Conservation (phyloP, 1,284 basidiomycete genomes). For the Ceratobasidium theobromae region DNA sequence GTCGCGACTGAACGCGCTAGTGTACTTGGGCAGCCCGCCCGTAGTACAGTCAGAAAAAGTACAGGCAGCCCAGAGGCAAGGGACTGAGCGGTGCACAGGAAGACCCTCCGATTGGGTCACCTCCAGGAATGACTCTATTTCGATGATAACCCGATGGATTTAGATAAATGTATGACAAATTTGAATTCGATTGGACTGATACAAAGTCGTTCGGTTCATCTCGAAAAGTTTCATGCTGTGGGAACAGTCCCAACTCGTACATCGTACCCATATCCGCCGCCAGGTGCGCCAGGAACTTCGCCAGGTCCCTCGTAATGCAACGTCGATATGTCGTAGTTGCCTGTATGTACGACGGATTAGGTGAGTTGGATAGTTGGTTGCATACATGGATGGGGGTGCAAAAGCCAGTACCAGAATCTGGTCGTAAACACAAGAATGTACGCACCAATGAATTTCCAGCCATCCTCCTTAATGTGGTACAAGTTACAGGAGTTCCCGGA, state of each 20-base stretch:
- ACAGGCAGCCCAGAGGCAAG: constrained; percentile 21
- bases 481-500: constrained; percentile 97
- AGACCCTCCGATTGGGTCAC: not conserved
- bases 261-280: constrained; percentile 68
- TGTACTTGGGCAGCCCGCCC: constrained; percentile 65
- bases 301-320: constrained; percentile 83
- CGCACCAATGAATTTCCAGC: constrained; percentile 90
- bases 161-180: not conserved
- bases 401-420: not conserved
- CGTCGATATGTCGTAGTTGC: constrained; percentile 77
- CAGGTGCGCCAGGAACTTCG: constrained; percentile 58
- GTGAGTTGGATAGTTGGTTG: not conserved
- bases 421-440: constrained; percentile 32
- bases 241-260: constrained; percentile 47
- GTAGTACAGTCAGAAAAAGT: constrained; percentile 1
- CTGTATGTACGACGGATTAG: constrained; percentile 46
- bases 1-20: constrained; percentile 86
- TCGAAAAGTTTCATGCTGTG: constrained; percentile 23
- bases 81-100: not conserved
- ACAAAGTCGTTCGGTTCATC: not conserved
- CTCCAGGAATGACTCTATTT: too few species aligned
- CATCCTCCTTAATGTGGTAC: constrained; percentile 92
- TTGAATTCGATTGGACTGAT: too few species aligned
- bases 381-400: constrained; percentile 11
- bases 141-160: too few species aligned